Evolutionary conservation across 2,329 filamentous ascomycete genomes (phyloP), one percentile per base, ranked within the genome.

Genomic region (Aspergillus brunneoviolaceus): DNA sequence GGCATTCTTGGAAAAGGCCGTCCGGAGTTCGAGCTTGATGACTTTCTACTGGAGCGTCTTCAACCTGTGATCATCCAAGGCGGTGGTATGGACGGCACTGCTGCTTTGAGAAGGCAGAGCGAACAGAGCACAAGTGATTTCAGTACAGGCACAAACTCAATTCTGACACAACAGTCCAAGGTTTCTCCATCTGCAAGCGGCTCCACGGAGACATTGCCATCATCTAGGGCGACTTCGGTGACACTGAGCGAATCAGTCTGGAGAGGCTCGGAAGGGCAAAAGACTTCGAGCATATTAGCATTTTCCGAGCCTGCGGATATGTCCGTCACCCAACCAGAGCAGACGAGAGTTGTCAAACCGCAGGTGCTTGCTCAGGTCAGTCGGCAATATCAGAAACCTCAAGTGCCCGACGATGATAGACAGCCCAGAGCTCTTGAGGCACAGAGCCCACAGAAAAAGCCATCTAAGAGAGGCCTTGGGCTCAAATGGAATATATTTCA

Each of bases 401-500:
- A 47, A 31, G 10, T 19, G 23, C 14, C 45, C 2, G n/a, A 23
- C 27, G 16, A 42, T 35, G 39, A n/a, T 35, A 35, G 27, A 29
- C 53, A 16, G 14, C n/a, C 29, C 11, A 16, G 4, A 49, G 42
- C 42, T 19, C 25, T 9, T 11, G 49, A 62, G 33, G 29, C 47
- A 10, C 57, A 60, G 29, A 31, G 14, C 5, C 50, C 50, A 7
- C 55, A 56, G 57, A 70, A 66, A 39, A 73, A 67, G 31, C 58
- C 67, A 19, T 69, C 70, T 19, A 67, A 65, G 49, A 70, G 68
- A 67, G 74, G 23, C 74, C 75, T 62, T 80, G 79, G 71, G 58
- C 54, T 66, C 16, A 59, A 73, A 63, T 87, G 84, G 84, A 87
- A 85, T 65, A 85, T 87, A 63, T 86, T 87, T 60, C 84, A 86